Evolutionary conservation across 2,329 filamentous ascomycete species (phyloP).

Genomic region (Rhynchosporium agropyri): DNA sequence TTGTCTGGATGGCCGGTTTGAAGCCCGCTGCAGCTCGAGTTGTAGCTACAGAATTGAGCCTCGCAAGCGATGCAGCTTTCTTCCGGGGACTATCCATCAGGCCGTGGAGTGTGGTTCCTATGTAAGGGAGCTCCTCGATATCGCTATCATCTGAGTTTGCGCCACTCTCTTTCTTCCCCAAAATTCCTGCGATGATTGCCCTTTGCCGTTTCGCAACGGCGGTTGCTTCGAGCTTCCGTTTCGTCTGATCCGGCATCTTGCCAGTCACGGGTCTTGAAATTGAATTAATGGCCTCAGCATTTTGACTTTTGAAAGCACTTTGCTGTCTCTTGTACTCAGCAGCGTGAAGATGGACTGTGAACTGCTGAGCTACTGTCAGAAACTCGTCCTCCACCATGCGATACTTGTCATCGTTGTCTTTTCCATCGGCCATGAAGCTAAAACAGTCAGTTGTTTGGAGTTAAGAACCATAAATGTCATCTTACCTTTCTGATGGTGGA

Average conservation of each 20-base stretch:
- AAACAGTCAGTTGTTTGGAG: slow-evolving; percentile 23
- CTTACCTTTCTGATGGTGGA: slow-evolving; percentile 51
- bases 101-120: slow-evolving; percentile 47
- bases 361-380: slow-evolving; percentile 64
- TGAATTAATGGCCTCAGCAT: slow-evolving; percentile 49
- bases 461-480: no score
- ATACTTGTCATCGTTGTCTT: slow-evolving; percentile 70
- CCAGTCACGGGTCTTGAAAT: slow-evolving; percentile 46
- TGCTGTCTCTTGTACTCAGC: slow-evolving; percentile 75
- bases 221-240: slow-evolving; percentile 42
- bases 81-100: slow-evolving; percentile 49
- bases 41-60: slow-evolving; percentile 29
- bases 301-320: slow-evolving; percentile 55
- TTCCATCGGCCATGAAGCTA: slow-evolving; percentile 61
- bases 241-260: slow-evolving; percentile 39
- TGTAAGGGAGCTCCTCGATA: slow-evolving; percentile 41
- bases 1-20: slow-evolving; percentile 27
- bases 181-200: slow-evolving; percentile 36
- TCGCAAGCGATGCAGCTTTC: slow-evolving; percentile 39
- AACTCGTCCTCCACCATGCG: slow-evolving; percentile 88
- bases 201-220: slow-evolving; percentile 45
- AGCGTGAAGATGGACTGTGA: slow-evolving; percentile 76
- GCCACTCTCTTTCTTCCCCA: slow-evolving; percentile 32
- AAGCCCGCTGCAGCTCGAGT: slow-evolving; percentile 43
- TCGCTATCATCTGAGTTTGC: slow-evolving; percentile 40